Conservation (phyloP, 441 rosid genomes). For the Omphalea diandra region DNA sequence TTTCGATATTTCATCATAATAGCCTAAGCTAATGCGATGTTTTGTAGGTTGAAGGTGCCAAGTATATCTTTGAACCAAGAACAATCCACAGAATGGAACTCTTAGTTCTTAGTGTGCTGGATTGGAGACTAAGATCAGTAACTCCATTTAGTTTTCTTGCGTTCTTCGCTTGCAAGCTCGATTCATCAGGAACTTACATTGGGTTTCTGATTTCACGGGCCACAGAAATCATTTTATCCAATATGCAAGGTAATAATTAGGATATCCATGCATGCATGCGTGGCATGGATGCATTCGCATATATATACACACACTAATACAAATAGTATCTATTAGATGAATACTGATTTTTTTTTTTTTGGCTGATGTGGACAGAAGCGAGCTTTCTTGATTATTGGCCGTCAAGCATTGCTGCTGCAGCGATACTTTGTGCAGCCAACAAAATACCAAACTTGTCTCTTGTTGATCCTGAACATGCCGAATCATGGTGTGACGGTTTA, state of each 20-base stretch:
- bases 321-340: not conserved
- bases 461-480: slow-evolving; percentile 63
- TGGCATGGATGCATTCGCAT: not conserved
- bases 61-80: slow-evolving; percentile 73
- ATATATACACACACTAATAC: not conserved
- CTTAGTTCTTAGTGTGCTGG: slow-evolving; percentile 72
- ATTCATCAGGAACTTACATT: slow-evolving; percentile 53
- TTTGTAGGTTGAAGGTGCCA: slow-evolving; percentile 69
- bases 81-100: slow-evolving; percentile 90
- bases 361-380: slow-evolving; percentile 50
- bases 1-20: no score
- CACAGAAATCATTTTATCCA: slow-evolving; percentile 67
- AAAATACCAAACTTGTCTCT: slow-evolving; percentile 74
- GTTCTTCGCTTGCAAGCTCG: slow-evolving; percentile 88
- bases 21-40: not conserved
- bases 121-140: slow-evolving; percentile 93
- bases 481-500: slow-evolving; percentile 91
- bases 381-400: slow-evolving; percentile 86
- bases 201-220: slow-evolving; percentile 68
- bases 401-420: slow-evolving; percentile 90
- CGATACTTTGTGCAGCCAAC: slow-evolving; percentile 75
- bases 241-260: slow-evolving; percentile 61
- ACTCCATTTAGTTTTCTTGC: slow-evolving; percentile 79
- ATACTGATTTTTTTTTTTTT: not conserved
- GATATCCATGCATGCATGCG: not conserved